Evolutionary conservation across 2,329 filamentous ascomycete genomes (phyloP).

Genomic region (Aspergillus spinulosporus): DNA sequence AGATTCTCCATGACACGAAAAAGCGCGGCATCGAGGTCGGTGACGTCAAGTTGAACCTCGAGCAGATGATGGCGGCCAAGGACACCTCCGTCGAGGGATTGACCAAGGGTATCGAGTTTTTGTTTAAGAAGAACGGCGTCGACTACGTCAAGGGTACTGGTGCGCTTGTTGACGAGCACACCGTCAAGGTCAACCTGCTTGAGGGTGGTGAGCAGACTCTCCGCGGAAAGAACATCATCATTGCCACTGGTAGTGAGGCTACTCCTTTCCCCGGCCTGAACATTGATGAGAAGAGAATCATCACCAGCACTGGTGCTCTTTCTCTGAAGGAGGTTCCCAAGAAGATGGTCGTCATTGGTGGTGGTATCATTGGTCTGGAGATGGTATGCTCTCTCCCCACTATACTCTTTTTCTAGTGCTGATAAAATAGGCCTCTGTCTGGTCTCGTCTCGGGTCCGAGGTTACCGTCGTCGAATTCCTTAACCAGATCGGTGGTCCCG

Average conservation of each 20-base stretch:
- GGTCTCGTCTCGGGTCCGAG: constrained; percentile 89
- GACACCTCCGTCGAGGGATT: constrained; percentile 83
- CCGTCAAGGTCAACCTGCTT: constrained; percentile 83
- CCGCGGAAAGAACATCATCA: constrained; percentile 93
- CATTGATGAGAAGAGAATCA: constrained; percentile 95
- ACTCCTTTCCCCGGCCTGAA: constrained; percentile 95
- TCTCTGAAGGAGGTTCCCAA: constrained; percentile 87
- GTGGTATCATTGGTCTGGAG: constrained; percentile 97
- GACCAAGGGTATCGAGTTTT: constrained; percentile 96
- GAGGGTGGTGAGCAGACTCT: constrained; percentile 89
- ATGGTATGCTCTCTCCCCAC: constrained; percentile 63
- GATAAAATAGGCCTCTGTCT: constrained; percentile 69
- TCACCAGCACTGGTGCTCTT: constrained; percentile 94
- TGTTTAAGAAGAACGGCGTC: constrained; percentile 99
- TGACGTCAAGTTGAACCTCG: constrained; percentile 93
- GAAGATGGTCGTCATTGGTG: constrained; percentile 95
- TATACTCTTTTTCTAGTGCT: constrained; percentile 3
- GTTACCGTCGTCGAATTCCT: constrained; percentile 98
- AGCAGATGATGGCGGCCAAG: constrained; percentile 98
- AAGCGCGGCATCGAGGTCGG: constrained; percentile 95
- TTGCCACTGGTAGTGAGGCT: constrained; percentile 92
- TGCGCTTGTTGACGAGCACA: constrained; percentile 83
- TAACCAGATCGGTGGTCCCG: constrained; percentile 91
- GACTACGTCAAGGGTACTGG: constrained; percentile 96
- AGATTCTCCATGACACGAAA: constrained; percentile 95